Base-by-base conservation (phyloP, 1,284 basidiomycete genomes). In the Melampsora americana region DNA sequence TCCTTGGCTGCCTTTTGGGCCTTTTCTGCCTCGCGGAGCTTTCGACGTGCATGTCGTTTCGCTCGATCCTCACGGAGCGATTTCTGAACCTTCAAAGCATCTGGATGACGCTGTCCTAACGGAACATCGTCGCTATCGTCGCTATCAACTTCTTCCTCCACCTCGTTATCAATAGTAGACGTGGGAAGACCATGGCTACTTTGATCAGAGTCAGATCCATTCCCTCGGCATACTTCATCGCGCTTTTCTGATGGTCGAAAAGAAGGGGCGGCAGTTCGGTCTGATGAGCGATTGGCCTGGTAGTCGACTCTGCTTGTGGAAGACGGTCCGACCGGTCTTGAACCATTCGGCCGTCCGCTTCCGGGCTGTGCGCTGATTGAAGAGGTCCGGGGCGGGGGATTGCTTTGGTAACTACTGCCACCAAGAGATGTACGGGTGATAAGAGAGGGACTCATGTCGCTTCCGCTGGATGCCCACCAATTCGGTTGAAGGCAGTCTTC, bases 111-210 rank as follows among this genome's bases (percentile, higher is more conserved):
- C 26, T 73, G 70, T 16, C 70, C 70, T 28, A 73, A 50, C 53
- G 70, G 70, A 32, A 73, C 61, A 35, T 73, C 70, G 39, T 73
- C 70, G 32, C 69, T 71, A 39, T 65, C 61, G 46, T 65, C 61
- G 28, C 30, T 46, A 16, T 66, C 44, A 39, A n/a, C 65, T 23
- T 42, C 44, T 39, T 66, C 65, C 42, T 66, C 65, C 5, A 18
- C n/a, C 42, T 66, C 65, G 39, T 64, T 42, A 35, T 35, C 32
- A 6, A 56, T 56, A 14, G 53, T 18, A 11, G 53, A n/a, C 7
- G 11, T 23, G 5, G 53, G 53, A 14, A 7, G 11, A 6, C 7
- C 53, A 28, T 56, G n/a, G n/a, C n/a, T 23, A 28, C 53, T 56
- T n/a, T 23, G n/a, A 28, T 56, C 53, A 28, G 53, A 56, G 26